Conservation (phyloP, 768 basidiomycete species). For the Chlorophyllum brunneum region DNA sequence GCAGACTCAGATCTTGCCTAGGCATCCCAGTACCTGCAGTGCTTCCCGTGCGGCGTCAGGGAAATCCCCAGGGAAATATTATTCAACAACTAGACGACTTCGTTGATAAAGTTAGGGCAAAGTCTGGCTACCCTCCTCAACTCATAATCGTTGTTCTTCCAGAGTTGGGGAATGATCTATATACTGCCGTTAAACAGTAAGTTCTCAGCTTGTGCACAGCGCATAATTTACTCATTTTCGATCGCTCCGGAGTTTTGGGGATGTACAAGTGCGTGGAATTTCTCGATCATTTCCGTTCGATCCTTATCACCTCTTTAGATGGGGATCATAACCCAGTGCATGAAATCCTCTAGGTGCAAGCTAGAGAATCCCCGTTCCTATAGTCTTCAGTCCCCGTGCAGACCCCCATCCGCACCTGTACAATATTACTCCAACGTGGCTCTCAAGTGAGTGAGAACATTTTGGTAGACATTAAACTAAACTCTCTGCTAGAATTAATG, state of each 20-base stretch:
- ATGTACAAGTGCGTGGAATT: conserved; percentile 45
- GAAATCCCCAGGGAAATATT: conserved; percentile 15
- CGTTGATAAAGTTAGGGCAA: conserved; percentile 40
- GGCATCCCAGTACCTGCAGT: conserved; percentile 41
- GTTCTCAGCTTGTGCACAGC: conserved; percentile 21
- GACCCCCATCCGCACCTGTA: not conserved
- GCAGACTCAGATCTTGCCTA: conserved; percentile 39
- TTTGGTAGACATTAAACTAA: conserved; percentile 33
- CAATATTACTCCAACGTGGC: conserved; percentile 83
- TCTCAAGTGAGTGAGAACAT: conserved; percentile 53
- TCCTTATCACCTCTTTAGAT: conserved; percentile 33
- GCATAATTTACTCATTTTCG: conserved; percentile 26
- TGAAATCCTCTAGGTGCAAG: conserved; percentile 60
- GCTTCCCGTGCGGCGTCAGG: not conserved
- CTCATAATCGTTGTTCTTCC: conserved; percentile 59
- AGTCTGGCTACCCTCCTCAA: conserved; percentile 38
- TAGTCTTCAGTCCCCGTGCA: conserved; percentile 28
- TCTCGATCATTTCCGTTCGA: conserved; percentile 25
- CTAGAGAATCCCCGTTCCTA: conserved; percentile 73
- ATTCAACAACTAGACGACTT: conserved; percentile 41
- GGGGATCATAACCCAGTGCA: conserved; percentile 79
- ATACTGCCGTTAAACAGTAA: conserved; percentile 76
- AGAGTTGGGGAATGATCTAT: conserved; percentile 44
- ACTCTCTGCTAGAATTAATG: conserved; percentile 55
- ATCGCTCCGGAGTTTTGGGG: conserved; percentile 62